phyloP scores from a whole-genome alignment of 139 green algal genomes.

The Micractinium sp. region DNA sequence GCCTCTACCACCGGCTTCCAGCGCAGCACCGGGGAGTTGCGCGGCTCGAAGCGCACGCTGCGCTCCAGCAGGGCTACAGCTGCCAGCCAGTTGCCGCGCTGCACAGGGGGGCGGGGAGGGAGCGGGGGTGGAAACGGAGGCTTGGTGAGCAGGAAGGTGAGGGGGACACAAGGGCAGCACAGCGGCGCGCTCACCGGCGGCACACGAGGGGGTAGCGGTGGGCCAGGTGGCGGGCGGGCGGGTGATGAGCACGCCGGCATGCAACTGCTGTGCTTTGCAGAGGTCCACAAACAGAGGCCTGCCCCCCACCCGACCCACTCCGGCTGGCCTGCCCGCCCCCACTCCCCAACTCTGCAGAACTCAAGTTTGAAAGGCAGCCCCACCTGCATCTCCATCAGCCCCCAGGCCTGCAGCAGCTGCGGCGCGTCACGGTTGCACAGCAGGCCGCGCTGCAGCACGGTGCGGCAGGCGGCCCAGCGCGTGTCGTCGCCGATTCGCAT shows the following conservation, averaged over 20 bases:
- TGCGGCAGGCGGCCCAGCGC: conserved; percentile 18
- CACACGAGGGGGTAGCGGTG: background rate
- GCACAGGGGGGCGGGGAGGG: conserved; percentile 39
- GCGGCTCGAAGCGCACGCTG: conserved; percentile 48
- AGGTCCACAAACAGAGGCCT: background rate
- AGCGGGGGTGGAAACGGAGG: background rate
- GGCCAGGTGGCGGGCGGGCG: no score
- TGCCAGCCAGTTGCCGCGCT: conserved; percentile 73
- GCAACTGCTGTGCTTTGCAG: no score
- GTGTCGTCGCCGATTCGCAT: background rate
- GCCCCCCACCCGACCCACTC: no score
- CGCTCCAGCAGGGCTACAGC: conserved; percentile 75
- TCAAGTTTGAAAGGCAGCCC: background rate
- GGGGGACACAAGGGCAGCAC: background rate
- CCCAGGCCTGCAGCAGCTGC: conserved; percentile 71
- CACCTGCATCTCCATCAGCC: conserved; percentile 72
- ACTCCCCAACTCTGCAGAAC: no score
- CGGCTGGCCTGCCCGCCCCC: no score
- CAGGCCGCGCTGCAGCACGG: conserved; percentile 73
- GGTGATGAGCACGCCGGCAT: background rate
- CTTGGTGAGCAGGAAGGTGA: background rate
- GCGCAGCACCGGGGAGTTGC: conserved; percentile 53
- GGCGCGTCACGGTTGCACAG: conserved; percentile 61
- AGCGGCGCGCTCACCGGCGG: background rate
- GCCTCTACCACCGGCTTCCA: conserved; percentile 55